Evolutionary conservation across 345 rosid genomes (phyloP).

Genomic region (Eutrema heterophyllum): DNA sequence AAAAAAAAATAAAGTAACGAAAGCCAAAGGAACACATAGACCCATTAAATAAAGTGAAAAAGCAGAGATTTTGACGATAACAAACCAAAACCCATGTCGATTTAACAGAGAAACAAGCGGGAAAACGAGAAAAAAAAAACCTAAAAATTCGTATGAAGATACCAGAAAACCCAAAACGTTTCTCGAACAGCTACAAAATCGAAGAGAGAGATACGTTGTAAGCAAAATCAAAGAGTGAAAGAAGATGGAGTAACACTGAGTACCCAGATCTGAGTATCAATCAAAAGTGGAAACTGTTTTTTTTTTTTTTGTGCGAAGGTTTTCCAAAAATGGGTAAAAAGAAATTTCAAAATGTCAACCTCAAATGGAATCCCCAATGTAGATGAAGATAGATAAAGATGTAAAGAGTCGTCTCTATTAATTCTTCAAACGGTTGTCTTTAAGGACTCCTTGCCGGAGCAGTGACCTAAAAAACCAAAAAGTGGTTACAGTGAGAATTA

Average conservation of each 20-base stretch:
- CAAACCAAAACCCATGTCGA: conserved; percentile 18
- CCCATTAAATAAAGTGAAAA: conserved; percentile 21
- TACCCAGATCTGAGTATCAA: conserved; percentile 24
- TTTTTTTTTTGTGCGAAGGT: background rate
- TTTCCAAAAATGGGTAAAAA: background rate
- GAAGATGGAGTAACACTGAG: background rate
- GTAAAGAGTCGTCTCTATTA: background rate
- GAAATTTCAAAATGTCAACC: conserved; percentile 3
- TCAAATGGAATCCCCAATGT: background rate
- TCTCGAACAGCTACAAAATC: background rate
- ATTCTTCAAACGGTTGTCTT: conserved; percentile 3
- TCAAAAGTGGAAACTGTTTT: conserved; percentile 4
- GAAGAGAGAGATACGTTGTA: background rate
- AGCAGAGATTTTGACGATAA: conserved; percentile 23
- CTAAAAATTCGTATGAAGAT: background rate
- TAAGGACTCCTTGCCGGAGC: conserved; percentile 11
- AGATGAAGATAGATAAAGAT: background rate
- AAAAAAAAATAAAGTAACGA: background rate
- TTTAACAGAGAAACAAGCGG: conserved; percentile 20
- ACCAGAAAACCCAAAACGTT: background rate
- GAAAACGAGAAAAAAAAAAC: background rate
- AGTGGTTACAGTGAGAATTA: conserved; percentile 27
- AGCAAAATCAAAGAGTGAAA: background rate
- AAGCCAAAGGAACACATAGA: conserved; percentile 19
- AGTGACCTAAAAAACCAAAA: conserved; percentile 22